These are phyloP conservation scores for Celoporthe dispersa DNA, from an alignment of 2,329 filamentous ascomycete genomes.

Conservation along the genomic window DNA sequence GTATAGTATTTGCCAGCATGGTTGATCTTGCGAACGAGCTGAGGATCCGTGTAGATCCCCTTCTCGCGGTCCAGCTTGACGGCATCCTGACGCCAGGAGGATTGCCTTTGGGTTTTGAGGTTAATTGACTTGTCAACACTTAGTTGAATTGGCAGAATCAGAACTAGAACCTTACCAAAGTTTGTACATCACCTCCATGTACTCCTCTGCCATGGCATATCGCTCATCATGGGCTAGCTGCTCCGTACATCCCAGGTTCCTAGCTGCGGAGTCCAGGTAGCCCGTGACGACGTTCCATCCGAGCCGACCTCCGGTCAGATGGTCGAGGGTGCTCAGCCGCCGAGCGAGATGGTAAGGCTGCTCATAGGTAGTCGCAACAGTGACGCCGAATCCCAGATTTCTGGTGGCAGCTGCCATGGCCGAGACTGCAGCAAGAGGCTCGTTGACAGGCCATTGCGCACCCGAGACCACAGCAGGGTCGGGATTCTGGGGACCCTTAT, in stretches of 20 bases:
- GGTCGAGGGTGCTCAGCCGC: constrained; percentile 68
- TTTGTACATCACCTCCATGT: constrained; percentile 67
- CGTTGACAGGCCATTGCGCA: constrained; percentile 73
- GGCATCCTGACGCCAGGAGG: constrained; percentile 70
- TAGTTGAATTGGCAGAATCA: not conserved
- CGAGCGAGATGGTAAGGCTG: constrained; percentile 71
- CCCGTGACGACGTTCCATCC: constrained; percentile 72
- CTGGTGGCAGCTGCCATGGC: constrained; percentile 73
- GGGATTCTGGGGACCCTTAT: constrained; percentile 61
- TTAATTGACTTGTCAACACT: not conserved
- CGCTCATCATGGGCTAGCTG: constrained; percentile 62
- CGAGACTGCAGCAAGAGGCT: constrained; percentile 66
- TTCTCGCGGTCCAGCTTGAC: constrained; percentile 62
- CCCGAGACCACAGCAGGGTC: constrained; percentile 65
- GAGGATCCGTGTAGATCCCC: constrained; percentile 58
- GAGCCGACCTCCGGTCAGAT: constrained; percentile 65
- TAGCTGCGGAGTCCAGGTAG: constrained; percentile 71
- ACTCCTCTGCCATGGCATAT: constrained; percentile 68
- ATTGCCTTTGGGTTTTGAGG: constrained; percentile 44
- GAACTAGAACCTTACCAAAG: constrained; percentile 41
- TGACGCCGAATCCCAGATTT: constrained; percentile 72
- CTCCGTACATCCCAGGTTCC: constrained; percentile 60
- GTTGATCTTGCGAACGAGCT: constrained; percentile 66
- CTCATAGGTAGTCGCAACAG: constrained; percentile 72
- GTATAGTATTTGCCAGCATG: constrained; percentile 67